Conservation (phyloP, 345 rosid species). For the Aquilaria malaccensis region DNA sequence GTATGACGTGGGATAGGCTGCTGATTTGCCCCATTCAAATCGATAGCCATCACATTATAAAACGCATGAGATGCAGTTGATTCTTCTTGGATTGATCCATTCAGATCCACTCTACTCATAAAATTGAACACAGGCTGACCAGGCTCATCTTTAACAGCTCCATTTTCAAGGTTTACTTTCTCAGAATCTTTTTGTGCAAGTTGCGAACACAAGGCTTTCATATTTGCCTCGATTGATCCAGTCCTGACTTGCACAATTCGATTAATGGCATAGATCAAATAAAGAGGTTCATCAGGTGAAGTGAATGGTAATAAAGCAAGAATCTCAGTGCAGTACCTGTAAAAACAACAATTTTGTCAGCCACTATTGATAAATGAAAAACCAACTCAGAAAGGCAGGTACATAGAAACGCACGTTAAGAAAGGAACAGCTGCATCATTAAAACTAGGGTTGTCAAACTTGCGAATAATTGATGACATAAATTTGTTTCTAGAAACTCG, state of each 20-base stretch:
- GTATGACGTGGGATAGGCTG: slow-evolving; percentile 24
- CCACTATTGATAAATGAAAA: slow-evolving; percentile 6
- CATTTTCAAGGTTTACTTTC: slow-evolving; percentile 34
- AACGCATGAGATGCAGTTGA: slow-evolving; percentile 25
- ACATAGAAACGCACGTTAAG: slow-evolving; percentile 59
- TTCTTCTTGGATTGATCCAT: slow-evolving; percentile 41
- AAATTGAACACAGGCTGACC: slow-evolving; percentile 21
- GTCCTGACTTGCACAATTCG: slow-evolving; percentile 92
- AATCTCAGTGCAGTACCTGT: slow-evolving; percentile 96
- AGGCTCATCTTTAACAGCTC: slow-evolving; percentile 35
- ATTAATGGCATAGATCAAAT: slow-evolving; percentile 83
- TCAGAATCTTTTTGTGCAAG: slow-evolving; percentile 46
- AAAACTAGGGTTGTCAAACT: slow-evolving; percentile 82
- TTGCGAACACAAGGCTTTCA: slow-evolving; percentile 61
- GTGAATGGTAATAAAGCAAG: slow-evolving; percentile 94
- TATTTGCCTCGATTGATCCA: slow-evolving; percentile 86
- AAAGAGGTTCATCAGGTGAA: slow-evolving; percentile 94
- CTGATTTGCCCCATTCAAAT: slow-evolving; percentile 51
- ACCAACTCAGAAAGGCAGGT: slow-evolving; percentile 7
- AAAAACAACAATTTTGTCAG: slow-evolving; percentile 16
- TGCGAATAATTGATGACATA: slow-evolving; percentile 95
- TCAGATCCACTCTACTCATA: slow-evolving; percentile 46
- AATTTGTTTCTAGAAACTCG: slow-evolving; percentile 89
- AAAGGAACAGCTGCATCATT: slow-evolving; percentile 59
- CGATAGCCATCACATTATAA: slow-evolving; percentile 33